Evolutionary conservation across 2,329 filamentous ascomycete genomes (phyloP).

Genomic region (Rhynchosporium graminicola): DNA sequence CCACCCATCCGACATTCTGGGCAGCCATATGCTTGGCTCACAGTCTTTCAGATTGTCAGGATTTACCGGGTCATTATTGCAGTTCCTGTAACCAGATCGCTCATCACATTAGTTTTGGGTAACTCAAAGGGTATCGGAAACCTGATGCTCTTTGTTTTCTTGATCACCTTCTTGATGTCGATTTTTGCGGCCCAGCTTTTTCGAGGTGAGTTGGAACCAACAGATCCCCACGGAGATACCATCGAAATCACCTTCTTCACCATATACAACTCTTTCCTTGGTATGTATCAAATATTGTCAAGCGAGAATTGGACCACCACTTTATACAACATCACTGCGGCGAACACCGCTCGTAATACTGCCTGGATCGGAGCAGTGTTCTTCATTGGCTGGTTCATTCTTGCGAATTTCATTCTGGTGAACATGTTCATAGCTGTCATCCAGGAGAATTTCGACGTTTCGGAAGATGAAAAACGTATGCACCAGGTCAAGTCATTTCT

Average conservation of each 20-base stretch:
- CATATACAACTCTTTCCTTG: constrained; percentile 93
- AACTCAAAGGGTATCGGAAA: constrained; percentile 93
- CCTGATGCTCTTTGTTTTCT: constrained; percentile 92
- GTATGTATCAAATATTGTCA: constrained; percentile 96
- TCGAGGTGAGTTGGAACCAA: constrained; percentile 74
- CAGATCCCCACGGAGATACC: constrained; percentile 61
- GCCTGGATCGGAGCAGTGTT: constrained; percentile 92
- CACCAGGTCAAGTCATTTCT: constrained; percentile 96
- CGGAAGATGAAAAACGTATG: constrained; percentile 94
- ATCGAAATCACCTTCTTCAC: constrained; percentile 79
- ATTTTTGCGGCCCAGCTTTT: constrained; percentile 95
- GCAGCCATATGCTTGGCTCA: constrained; percentile 80
- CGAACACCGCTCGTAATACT: constrained; percentile 65
- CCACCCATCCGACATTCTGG: constrained; percentile 75
- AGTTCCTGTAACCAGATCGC: constrained; percentile 80
- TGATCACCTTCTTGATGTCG: constrained; percentile 90
- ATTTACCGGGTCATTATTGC: constrained; percentile 91
- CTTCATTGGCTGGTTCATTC: constrained; percentile 91
- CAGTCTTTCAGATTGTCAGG: constrained; percentile 88
- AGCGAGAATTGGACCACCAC: constrained; percentile 95
- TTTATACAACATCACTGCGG: constrained; percentile 77
- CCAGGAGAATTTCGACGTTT: constrained; percentile 98
- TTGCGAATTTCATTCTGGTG: constrained; percentile 91
- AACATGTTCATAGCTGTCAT: constrained; percentile 99
- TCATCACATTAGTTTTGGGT: constrained; percentile 85